Percentiles rank a stretch among this genome's conserved stretches.
phyloP scores from a whole-genome alignment of 257 asterid genomes.

The Voacanga thouarsii region DNA sequence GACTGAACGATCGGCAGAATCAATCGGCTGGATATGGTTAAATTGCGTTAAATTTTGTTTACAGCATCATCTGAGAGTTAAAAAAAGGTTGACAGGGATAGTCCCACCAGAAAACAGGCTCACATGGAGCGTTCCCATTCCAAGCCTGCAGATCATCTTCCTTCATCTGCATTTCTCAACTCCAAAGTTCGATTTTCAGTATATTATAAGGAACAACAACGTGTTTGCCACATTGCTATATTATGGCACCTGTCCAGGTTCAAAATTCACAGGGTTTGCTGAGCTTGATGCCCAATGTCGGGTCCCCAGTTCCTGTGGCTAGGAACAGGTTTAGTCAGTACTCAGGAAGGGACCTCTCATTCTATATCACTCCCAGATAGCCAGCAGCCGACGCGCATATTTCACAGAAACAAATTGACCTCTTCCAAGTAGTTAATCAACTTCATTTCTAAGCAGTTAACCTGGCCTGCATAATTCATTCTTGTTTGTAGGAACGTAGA shows the following conservation, averaged over 20 bases:
- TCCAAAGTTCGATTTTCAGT: background rate
- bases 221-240: background rate
- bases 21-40: background rate
- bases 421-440: background rate
- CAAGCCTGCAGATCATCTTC: background rate
- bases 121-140: slow-evolving; percentile 1
- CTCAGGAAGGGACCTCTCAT: background rate
- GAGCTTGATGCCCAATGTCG: background rate
- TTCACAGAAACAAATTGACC: background rate
- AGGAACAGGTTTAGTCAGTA: background rate
- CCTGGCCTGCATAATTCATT: too few relatives aligned
- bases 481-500: too few relatives aligned
- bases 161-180: background rate
- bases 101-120: background rate
- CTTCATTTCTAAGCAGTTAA: too few relatives aligned
- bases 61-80: background rate
- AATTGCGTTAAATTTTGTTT: background rate
- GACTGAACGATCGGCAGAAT: too few relatives aligned
- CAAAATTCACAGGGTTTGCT: background rate
- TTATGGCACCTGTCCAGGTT: background rate
- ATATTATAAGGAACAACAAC: background rate
- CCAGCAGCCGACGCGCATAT: background rate
- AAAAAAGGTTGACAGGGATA: background rate
- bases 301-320: background rate
- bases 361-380: background rate